Conservation (phyloP, 2,329 filamentous ascomycete species). For the Colletotrichum neosansevieriae region DNA sequence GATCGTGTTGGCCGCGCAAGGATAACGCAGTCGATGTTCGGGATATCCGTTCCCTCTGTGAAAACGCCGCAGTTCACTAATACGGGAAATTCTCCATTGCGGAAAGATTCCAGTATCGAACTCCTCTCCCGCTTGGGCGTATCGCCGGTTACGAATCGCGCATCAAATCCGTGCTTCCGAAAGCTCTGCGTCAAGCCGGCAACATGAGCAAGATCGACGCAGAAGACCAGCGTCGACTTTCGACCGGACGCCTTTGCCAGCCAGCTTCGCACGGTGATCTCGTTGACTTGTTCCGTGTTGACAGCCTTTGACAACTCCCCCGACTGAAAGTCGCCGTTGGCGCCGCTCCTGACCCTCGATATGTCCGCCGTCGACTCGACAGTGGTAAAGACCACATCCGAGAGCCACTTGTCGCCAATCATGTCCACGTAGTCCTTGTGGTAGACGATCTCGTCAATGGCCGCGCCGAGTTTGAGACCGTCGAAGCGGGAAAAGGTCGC, state of each 20-base stretch:
- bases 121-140: conserved; percentile 78
- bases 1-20: conserved; percentile 91
- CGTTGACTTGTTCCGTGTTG: conserved; percentile 85
- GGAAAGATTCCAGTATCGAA: conserved; percentile 81
- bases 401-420: conserved; percentile 91
- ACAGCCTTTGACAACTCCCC: conserved; percentile 83
- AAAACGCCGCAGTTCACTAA: conserved; percentile 96
- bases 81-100: conserved; percentile 81
- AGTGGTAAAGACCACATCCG: conserved; percentile 93
- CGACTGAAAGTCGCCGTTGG: conserved; percentile 82
- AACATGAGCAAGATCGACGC: conserved; percentile 90
- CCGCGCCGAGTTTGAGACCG: conserved; percentile 82
- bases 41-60: conserved; percentile 97
- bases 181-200: conserved; percentile 80
- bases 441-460: conserved; percentile 95
- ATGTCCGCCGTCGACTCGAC: conserved; percentile 87
- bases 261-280: conserved; percentile 89
- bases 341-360: conserved; percentile 72
- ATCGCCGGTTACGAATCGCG: conserved; percentile 86
- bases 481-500: conserved; percentile 85
- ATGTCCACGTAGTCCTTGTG: conserved; percentile 80
- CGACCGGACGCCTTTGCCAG: conserved; percentile 78
- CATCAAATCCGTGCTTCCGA: conserved; percentile 81
- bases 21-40: conserved; percentile 94
- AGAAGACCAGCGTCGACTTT: conserved; percentile 92